Conservation (phyloP, 1,139 yeast species). For the Kazachstania sp. region DNA sequence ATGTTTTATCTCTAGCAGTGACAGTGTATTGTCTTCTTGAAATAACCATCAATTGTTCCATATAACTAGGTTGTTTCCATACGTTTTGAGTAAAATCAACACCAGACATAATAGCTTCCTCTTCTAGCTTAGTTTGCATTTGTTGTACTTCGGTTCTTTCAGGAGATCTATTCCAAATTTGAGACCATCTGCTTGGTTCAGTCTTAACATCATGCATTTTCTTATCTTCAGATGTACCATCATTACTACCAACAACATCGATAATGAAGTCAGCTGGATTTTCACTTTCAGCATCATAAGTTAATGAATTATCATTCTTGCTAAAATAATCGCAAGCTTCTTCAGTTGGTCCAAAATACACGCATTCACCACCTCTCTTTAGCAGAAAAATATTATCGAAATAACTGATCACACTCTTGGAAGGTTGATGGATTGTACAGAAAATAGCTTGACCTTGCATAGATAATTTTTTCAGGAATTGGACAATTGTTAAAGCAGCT, state of each 20-base stretch:
- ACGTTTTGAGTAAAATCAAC: constrained; percentile 30
- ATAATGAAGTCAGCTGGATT: constrained; percentile 58
- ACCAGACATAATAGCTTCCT: constrained; percentile 14
- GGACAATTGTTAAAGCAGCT: constrained; percentile 41
- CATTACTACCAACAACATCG: constrained; percentile 41
- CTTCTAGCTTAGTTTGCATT: constrained; percentile 26
- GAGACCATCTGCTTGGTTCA: constrained; percentile 36
- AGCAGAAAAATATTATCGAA: constrained; percentile 38
- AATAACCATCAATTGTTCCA: constrained; percentile 27
- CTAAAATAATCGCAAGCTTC: constrained; percentile 37
- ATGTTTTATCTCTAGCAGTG: constrained; percentile 39
- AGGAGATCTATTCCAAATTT: constrained; percentile 38
- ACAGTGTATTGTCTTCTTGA: constrained; percentile 31
- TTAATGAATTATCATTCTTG: constrained; percentile 12
- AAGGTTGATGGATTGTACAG: constrained; percentile 42
- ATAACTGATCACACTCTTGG: constrained; percentile 26
- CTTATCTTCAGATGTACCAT: neutral
- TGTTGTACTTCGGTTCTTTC: constrained; percentile 24
- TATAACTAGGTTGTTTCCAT: constrained; percentile 28
- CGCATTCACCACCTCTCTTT: constrained; percentile 39
- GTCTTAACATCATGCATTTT: constrained; percentile 8
- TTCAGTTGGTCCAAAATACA: constrained; percentile 36
- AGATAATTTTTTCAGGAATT: constrained; percentile 37
- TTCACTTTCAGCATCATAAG: constrained; percentile 28
- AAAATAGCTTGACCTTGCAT: constrained; percentile 41